A percentile compares a stretch with the other conserved stretches of the same genome.
These are phyloP conservation scores for Mycena sanguinolenta DNA, from an alignment of 768 basidiomycete genomes.

Conservation along the genomic window DNA sequence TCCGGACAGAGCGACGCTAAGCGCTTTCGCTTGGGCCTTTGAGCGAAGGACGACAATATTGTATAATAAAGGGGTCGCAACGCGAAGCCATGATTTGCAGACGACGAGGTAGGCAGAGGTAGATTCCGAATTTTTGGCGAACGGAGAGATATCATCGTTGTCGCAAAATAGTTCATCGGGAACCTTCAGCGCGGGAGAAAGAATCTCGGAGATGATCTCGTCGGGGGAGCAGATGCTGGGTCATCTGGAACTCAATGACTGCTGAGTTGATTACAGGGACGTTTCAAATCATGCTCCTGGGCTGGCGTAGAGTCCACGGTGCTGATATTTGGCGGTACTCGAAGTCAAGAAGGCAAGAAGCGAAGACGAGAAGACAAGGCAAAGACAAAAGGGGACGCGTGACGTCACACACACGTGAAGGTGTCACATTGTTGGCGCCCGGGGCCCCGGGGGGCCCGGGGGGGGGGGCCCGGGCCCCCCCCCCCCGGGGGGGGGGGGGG, in stretches of 20 bases:
- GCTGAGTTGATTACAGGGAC: too few species aligned
- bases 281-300: too few species aligned
- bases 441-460: too few species aligned
- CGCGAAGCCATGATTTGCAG: constrained; percentile 45
- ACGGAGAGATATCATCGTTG: background rate
- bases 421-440: too few species aligned
- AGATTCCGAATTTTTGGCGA: background rate
- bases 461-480: too few species aligned
- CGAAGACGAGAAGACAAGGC: background rate
- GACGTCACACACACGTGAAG: background rate
- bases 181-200: background rate
- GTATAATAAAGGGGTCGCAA: constrained; percentile 44
- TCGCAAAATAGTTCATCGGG: background rate
- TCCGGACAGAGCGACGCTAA: constrained; percentile 31
- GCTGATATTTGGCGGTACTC: too few species aligned
- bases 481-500: too few species aligned
- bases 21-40: constrained; percentile 42
- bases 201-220: background rate
- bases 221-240: too few species aligned
- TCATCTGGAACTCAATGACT: too few species aligned
- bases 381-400: background rate
- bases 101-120: background rate
- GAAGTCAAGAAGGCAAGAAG: background rate
- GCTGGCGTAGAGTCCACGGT: too few species aligned
- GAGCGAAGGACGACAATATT: constrained; percentile 41